Percentiles rank a stretch among this genome's conserved stretches.
These are phyloP conservation scores for Anthracocystis setariae DNA, from an alignment of 1,284 basidiomycete species.

Conservation along the genomic window DNA sequence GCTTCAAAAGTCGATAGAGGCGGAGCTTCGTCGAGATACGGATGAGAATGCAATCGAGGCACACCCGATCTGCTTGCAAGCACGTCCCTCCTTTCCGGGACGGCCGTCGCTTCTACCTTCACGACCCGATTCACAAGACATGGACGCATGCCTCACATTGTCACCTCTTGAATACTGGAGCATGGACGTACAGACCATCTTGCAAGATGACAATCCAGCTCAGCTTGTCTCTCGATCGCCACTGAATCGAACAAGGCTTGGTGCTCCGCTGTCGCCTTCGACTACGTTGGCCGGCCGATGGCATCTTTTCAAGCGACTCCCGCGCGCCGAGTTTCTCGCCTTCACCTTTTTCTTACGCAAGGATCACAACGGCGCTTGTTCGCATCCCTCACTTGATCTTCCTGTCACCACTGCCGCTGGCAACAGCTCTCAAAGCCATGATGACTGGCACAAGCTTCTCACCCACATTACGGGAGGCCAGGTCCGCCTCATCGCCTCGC, in stretches of 20 bases:
- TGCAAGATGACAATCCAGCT: slow-evolving; percentile 47
- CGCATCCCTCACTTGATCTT: slow-evolving; percentile 1
- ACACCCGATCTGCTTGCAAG: slow-evolving; percentile 19
- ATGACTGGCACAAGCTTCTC: slow-evolving; percentile 51
- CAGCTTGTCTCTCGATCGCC: slow-evolving; percentile 41
- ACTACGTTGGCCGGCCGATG: slow-evolving; percentile 63
- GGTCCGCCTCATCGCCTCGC: slow-evolving; percentile 47
- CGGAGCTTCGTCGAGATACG: slow-evolving; percentile 11
- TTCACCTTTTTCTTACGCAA: slow-evolving; percentile 61
- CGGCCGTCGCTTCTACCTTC: not conserved
- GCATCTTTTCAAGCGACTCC: slow-evolving; percentile 62
- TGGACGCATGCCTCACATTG: slow-evolving; percentile 50
- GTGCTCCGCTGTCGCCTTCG: slow-evolving; percentile 55
- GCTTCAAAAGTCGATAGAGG: slow-evolving; percentile 54
- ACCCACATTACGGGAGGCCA: slow-evolving; percentile 50
- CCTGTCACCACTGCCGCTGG: not conserved
- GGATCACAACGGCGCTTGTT: slow-evolving; percentile 13
- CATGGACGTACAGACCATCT: slow-evolving; percentile 26
- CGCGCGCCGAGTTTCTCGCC: slow-evolving; percentile 63
- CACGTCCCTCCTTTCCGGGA: slow-evolving; percentile 40
- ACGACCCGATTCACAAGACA: not conserved
- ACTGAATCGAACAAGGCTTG: slow-evolving; percentile 38
- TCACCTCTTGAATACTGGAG: slow-evolving; percentile 64
- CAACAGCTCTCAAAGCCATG: slow-evolving; percentile 9
- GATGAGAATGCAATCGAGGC: slow-evolving; percentile 1